Conservation (phyloP, 306 rosid genomes). For the Malus asiatica region DNA sequence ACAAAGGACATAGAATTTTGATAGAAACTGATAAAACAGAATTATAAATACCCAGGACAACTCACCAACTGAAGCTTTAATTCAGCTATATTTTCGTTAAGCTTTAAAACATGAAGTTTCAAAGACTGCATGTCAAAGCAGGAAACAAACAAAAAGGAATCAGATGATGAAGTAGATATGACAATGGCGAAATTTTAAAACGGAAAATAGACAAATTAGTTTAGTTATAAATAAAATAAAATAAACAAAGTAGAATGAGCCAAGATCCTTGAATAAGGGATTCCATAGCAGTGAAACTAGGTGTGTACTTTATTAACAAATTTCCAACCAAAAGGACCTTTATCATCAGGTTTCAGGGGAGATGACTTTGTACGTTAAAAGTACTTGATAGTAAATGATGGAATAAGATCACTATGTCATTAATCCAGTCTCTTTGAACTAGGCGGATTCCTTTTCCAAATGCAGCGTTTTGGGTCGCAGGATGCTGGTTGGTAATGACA, state of each 20-base stretch:
- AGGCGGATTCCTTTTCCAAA: not conserved
- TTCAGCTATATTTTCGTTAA: conserved; percentile 52
- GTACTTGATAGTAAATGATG: not conserved
- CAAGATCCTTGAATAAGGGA: conserved; percentile 8
- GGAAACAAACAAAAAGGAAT: conserved; percentile 4
- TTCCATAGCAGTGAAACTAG: not conserved
- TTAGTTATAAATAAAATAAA: too few relatives aligned
- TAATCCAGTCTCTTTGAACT: not conserved
- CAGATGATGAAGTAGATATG: conserved; percentile 14
- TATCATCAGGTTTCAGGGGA: not conserved
- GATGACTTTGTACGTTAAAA: not conserved
- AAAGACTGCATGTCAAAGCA: conserved; percentile 56
- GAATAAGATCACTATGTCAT: not conserved
- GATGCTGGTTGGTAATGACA: not conserved
- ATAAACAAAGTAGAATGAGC: not conserved
- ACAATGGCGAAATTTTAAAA: not conserved
- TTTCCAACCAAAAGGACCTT: not conserved
- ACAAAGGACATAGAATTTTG: not conserved
- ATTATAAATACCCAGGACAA: conserved; percentile 5
- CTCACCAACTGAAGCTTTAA: conserved; percentile 71
- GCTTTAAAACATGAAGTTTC: conserved; percentile 89
- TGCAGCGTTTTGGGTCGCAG: not conserved
- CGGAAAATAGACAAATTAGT: not conserved
- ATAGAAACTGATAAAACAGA: conserved; percentile 1
- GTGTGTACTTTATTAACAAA: not conserved